Evolutionary conservation across 2,329 filamentous ascomycete species (phyloP).

Genomic region (Sporothrix euskadiensis): DNA sequence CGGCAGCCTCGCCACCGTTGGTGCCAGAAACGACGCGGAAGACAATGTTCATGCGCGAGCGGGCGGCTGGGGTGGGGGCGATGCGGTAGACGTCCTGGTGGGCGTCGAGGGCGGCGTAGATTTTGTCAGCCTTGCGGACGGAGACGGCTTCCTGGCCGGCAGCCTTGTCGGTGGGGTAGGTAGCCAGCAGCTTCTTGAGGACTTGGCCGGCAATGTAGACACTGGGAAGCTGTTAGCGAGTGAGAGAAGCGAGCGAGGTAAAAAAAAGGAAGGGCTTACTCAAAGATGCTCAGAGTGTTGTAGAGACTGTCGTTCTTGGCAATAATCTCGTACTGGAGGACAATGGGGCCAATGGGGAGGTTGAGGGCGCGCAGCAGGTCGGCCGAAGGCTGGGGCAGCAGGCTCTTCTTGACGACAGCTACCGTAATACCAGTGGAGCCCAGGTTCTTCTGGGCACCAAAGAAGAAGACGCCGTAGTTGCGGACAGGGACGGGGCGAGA

Average conservation of each 20-base stretch:
- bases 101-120: slow-evolving; percentile 77
- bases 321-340: slow-evolving; percentile 80
- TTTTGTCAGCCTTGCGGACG: slow-evolving; percentile 69
- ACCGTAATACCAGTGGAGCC: slow-evolving; percentile 85
- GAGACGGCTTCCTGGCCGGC: slow-evolving; percentile 74
- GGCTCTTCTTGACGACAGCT: slow-evolving; percentile 76
- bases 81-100: slow-evolving; percentile 72
- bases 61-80: slow-evolving; percentile 71
- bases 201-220: slow-evolving; percentile 91
- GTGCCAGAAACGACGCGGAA: slow-evolving; percentile 66
- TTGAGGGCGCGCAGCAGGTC: slow-evolving; percentile 71
- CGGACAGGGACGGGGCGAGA: slow-evolving; percentile 73
- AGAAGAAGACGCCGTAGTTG: slow-evolving; percentile 85
- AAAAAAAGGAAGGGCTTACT: slow-evolving; percentile 49
- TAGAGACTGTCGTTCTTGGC: slow-evolving; percentile 94
- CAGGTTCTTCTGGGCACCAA: slow-evolving; percentile 93
- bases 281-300: slow-evolving; percentile 94
- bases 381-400: slow-evolving; percentile 72
- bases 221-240: slow-evolving; percentile 43
- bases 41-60: slow-evolving; percentile 94
- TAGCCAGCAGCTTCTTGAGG: slow-evolving; percentile 69
- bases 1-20: slow-evolving; percentile 62
- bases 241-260: neutral
- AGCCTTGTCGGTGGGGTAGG: slow-evolving; percentile 66
- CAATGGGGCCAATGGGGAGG: slow-evolving; percentile 74